These are phyloP conservation scores for Suillus subaureus DNA, from an alignment of 768 basidiomycete species.

Conservation along the genomic window DNA sequence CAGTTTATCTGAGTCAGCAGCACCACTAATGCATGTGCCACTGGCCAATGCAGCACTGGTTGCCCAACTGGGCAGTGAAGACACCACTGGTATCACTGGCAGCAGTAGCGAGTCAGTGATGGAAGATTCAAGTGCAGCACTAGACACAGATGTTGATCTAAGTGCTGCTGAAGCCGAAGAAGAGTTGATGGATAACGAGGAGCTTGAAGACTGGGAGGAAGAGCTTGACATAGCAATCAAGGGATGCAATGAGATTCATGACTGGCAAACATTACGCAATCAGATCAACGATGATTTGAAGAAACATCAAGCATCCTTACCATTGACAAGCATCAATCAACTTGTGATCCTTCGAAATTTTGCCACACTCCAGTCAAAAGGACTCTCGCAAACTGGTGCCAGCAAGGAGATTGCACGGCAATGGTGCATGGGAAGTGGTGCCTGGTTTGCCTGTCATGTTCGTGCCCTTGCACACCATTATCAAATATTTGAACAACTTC, in stretches of 20 bases:
- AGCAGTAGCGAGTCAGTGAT: no score
- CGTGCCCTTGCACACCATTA: conserved; percentile 38
- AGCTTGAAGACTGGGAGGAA: conserved; percentile 25
- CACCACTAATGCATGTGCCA: no score
- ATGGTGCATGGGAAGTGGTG: conserved; percentile 37
- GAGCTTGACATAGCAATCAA: conserved; percentile 20
- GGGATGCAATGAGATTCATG: conserved; percentile 17
- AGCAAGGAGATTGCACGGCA: conserved; percentile 39
- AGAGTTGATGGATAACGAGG: not conserved
- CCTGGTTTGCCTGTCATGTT: conserved; percentile 31
- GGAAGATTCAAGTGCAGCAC: no score
- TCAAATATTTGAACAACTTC: conserved; percentile 38
- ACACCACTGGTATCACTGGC: no score
- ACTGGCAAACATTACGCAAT: conserved; percentile 27
- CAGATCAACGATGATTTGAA: conserved; percentile 37
- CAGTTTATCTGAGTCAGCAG: no score
- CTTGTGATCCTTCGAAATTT: conserved; percentile 4
- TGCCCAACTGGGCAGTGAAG: no score
- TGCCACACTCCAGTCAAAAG: conserved; percentile 31
- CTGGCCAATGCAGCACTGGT: no score
- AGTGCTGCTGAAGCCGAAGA: no score
- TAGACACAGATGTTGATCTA: no score
- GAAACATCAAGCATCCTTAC: conserved; percentile 21
- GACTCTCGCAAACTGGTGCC: conserved; percentile 26
- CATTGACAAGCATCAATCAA: conserved; percentile 26